Base-by-base conservation (phyloP, 257 asterid genomes). In the Ballota nigra region DNA sequence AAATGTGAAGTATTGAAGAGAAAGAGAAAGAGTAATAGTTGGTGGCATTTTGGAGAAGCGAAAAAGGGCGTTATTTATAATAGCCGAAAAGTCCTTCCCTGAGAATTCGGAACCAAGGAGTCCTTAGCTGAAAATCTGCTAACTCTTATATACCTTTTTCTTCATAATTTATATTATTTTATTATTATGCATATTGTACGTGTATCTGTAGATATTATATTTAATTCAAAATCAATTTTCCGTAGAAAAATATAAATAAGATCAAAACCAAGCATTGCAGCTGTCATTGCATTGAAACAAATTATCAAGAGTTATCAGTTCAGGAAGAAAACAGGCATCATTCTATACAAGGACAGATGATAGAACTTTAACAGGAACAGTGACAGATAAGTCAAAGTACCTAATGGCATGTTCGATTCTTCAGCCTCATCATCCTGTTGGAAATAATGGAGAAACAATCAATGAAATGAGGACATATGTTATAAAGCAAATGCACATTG, bases 11-110 rank as follows among this genome's bases (percentile, higher is more conserved):
- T 52, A 41, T 6, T 0, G 15, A 29, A 8, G 52, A 61, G 52
- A 11, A 24, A 3, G 52, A 66, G 20, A 7, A 12, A 22, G 15
- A 38, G 4, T 18, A 69, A 57, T 7, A 38, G 36, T n/a, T 13
- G 58, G 31, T 12, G 52, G 72, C 79, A 62, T 83, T 12, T 58
- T 79, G 29, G 29, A 43, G 62, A n/a, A 33, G 66, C 15, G 58
- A 56, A 66, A 51, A 49, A 34, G 66, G 53, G 43, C 55, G 26
- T 86, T 86, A 90, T 92, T 90, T 92, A 92, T 92, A 92, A 38
- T 38, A 15, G 89, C 95, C 92, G 91, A 92, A 79, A 73, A 80
- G 97, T 85, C 98, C 98, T 92, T 86, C 83, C 85, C 96, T 86
- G 96, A 84, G 86, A 90, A 76, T 88, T 90, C 87, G 81, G 75